Conservation (phyloP, 768 basidiomycete genomes). For the Hygrocybe coccinea region DNA sequence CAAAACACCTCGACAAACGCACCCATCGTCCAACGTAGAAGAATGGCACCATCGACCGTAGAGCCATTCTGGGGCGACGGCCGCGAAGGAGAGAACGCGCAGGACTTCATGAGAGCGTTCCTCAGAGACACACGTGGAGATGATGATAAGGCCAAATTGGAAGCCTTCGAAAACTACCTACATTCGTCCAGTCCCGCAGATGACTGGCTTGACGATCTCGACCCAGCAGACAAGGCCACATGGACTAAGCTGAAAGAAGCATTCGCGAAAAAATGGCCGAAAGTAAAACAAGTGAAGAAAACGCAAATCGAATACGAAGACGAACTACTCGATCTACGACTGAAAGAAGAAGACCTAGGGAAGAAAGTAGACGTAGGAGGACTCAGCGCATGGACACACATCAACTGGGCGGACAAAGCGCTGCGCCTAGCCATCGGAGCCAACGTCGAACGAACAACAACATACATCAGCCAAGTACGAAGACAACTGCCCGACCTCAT, state of each 20-base stretch:
- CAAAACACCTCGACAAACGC: no score
- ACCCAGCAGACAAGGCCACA: background rate
- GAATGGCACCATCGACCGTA: no score
- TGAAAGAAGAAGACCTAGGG: background rate
- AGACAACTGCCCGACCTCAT: background rate
- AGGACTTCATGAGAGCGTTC: background rate
- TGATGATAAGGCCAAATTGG: background rate
- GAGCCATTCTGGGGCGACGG: background rate
- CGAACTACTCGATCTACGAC: background rate
- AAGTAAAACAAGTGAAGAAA: background rate
- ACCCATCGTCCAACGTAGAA: no score
- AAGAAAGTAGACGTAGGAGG: background rate
- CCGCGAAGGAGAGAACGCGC: background rate
- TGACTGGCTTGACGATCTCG: background rate
- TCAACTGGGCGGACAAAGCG: no score
- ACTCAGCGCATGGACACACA: background rate
- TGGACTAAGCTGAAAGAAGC: background rate
- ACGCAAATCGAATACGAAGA: background rate
- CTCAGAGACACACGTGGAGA: background rate
- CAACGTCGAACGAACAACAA: background rate
- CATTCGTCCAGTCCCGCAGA: background rate
- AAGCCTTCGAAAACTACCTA: background rate
- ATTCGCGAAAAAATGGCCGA: background rate
- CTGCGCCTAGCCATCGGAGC: background rate
- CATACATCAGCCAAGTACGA: background rate